These are phyloP conservation scores for Raffaelea albimanens DNA, from an alignment of 2,329 filamentous ascomycete species.

Conservation along the genomic window DNA sequence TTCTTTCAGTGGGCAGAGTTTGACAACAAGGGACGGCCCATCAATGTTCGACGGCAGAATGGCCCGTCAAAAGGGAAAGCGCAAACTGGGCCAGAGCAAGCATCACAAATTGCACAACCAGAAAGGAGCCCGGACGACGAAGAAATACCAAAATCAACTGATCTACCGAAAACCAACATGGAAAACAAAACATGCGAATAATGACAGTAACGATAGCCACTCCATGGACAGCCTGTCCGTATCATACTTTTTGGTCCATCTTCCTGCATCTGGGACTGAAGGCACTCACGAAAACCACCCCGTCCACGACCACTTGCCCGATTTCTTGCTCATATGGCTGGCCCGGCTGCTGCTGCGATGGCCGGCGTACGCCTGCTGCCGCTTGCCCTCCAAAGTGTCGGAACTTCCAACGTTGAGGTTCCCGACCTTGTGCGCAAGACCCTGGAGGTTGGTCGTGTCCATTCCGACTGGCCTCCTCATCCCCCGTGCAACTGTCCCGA, in stretches of 20 bases:
- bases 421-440: constrained; percentile 1
- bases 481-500: constrained; percentile 4
- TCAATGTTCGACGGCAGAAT: too few species aligned
- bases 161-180: too few species aligned
- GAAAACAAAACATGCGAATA: too few species aligned
- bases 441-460: constrained; percentile 13
- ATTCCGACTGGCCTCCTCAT: constrained; percentile 8
- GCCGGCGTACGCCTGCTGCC: neutral
- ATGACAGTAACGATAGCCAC: too few species aligned
- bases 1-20: constrained; percentile 85
- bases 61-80: neutral
- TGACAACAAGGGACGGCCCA: constrained; percentile 74
- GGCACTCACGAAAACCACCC: constrained; percentile 12
- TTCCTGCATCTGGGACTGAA: too few species aligned
- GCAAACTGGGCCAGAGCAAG: neutral
- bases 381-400: constrained; percentile 3
- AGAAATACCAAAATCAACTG: neutral
- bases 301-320: constrained; percentile 15
- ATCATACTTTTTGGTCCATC: too few species aligned
- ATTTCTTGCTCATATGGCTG: constrained; percentile 12
- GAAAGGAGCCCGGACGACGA: too few species aligned
- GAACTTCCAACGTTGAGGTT: constrained; percentile 5
- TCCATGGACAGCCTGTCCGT: too few species aligned
- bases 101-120: too few species aligned
- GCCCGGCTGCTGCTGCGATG: constrained; percentile 9